These are phyloP conservation scores for Corylus avellana DNA, from an alignment of 306 rosid species.

Conservation along the genomic window DNA sequence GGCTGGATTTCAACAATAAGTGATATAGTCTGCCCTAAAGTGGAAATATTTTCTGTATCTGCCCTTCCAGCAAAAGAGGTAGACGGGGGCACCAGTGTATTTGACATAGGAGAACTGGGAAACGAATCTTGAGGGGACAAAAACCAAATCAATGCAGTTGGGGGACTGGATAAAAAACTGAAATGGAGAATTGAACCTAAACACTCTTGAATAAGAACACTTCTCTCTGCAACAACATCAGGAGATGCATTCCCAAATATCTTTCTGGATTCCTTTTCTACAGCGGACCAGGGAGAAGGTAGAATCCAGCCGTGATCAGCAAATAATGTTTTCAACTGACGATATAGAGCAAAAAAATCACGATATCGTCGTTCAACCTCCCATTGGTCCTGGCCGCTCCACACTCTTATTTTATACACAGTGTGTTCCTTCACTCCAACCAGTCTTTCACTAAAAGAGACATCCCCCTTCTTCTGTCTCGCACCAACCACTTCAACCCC, in stretches of 20 bases:
- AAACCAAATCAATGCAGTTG: conserved; percentile 75
- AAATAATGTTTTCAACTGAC: conserved; percentile 66
- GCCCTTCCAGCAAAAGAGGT: conserved; percentile 33
- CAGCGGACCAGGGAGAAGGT: conserved; percentile 84
- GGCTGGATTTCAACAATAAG: conserved; percentile 86
- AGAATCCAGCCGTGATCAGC: conserved; percentile 70
- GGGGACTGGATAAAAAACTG: conserved; percentile 60
- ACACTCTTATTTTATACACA: conserved; percentile 76
- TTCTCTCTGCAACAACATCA: conserved; percentile 86
- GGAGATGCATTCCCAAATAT: conserved; percentile 91
- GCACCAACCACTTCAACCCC: conserved; percentile 96
- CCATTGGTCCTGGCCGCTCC: conserved; percentile 84
- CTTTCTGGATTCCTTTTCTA: conserved; percentile 79
- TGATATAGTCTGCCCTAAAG: conserved; percentile 85
- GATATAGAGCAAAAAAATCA: conserved; percentile 75
- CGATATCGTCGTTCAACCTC: conserved; percentile 94
- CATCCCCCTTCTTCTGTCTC: conserved; percentile 91
- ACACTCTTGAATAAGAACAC: conserved; percentile 89
- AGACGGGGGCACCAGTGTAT: conserved; percentile 37
- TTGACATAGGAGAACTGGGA: conserved; percentile 53
- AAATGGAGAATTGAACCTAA: conserved; percentile 65
- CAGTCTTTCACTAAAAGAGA: conserved; percentile 92
- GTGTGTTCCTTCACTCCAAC: conserved; percentile 98
- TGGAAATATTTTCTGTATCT: conserved; percentile 39
- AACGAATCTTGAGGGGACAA: conserved; percentile 75